Evolutionary conservation across 1,139 yeast species (phyloP), one percentile per base, ranked within the genome.

Genomic region (Pichia sp.): DNA sequence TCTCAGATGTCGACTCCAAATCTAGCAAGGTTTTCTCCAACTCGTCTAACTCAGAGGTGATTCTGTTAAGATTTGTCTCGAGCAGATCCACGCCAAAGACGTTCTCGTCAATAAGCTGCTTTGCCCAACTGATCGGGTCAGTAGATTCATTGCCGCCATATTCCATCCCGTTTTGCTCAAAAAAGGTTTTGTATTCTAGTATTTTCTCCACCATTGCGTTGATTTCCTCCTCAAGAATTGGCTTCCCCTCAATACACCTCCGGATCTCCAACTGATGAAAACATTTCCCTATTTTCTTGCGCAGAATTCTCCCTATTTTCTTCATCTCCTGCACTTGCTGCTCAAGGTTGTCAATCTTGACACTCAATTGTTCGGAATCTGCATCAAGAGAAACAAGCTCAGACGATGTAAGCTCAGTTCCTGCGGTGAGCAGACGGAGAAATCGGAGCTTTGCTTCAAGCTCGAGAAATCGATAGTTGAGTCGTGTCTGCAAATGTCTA

Each of bases 381-480:
- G 38, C 3, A 40, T 56, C 58, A 6, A 55, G 16, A 1, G 48
- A 40, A 24, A 52, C 70, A 36, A 67, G 57, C 43, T 69, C 71
- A 33, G 69, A 71, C 3, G 68, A 65, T 31, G 64, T 60, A 41
- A 64, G 59, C 6, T 71, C 69, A 45, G 70, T 71, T 36, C 74
- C 76, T 10, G 70, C 68, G 6, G 75, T 64, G 6, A 76, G 63
- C 9, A 70, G 63, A 16, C 81, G 63, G 47, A 84, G 69, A 64
- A 84, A 84, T 68, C 80, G 76, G 58, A 84, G 87, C 60, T 86
- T 76, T 1, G 88, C 78, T 62, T 84, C 90, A 62, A 84, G 87
- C 63, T 85, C 91, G 50, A 84, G 67, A 64, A 83, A 84, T 49
- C 82, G 76, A 58, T 83, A 81, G 63, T 84, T 83, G 48, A 84